Percentiles rank a stretch among this genome's conserved stretches.
Evolutionary conservation across 2,329 filamentous ascomycete genomes (phyloP).

Genomic region (Corinectria fuckeliana): DNA sequence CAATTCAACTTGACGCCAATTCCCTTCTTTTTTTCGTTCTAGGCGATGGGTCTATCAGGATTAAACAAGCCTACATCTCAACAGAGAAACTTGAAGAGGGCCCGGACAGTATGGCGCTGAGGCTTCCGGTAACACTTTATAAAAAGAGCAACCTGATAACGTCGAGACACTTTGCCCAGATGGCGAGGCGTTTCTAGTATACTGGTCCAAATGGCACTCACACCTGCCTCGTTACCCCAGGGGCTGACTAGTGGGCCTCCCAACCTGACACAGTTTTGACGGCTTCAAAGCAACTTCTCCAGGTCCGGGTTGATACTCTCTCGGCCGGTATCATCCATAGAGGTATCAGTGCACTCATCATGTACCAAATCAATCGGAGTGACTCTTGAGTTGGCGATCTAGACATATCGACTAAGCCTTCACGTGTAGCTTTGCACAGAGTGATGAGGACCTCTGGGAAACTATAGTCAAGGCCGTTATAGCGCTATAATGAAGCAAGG

Average conservation of each 20-base stretch:
- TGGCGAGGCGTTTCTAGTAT: slow-evolving; percentile 13
- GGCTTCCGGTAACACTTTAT: not conserved
- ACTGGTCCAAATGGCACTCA: slow-evolving; percentile 17
- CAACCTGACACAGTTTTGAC: slow-evolving; percentile 12
- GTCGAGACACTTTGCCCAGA: not conserved
- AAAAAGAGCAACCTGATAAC: not conserved
- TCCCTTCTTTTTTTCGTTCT: not conserved
- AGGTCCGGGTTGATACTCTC: slow-evolving; percentile 1
- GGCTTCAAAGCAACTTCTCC: slow-evolving; percentile 11
- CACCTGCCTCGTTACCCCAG: slow-evolving; percentile 13
- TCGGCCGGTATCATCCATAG: slow-evolving; percentile 12
- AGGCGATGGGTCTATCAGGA: slow-evolving; percentile 19
- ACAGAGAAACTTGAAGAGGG: slow-evolving; percentile 6
- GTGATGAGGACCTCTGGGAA: slow-evolving; percentile 3
- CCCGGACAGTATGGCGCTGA: not conserved
- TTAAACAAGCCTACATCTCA: slow-evolving; percentile 12
- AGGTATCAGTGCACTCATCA: slow-evolving; percentile 2
- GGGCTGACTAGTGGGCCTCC: not conserved
- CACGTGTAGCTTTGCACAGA: not conserved
- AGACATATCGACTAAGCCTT: slow-evolving; percentile 17
- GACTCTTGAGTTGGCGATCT: not conserved
- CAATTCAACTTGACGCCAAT: not conserved
- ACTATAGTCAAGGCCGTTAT: not conserved
- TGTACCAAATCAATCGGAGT: too few relatives aligned
- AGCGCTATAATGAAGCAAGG: not conserved